Base-by-base conservation (phyloP, 768 basidiomycete species). In the Postia placenta region DNA sequence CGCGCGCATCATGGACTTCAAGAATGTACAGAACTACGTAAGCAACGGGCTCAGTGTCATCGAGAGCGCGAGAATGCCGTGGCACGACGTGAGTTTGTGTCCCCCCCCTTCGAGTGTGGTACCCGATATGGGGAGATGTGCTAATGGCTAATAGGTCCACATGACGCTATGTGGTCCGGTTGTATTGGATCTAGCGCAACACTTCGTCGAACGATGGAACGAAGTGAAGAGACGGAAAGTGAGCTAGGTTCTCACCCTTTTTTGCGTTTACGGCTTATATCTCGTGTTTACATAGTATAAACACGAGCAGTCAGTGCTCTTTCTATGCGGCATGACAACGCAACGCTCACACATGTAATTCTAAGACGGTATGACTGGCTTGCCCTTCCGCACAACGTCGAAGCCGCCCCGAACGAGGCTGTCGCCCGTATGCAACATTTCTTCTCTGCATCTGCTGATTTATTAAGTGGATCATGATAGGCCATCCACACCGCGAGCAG, bases 121-220 rank as follows among this genome's bases (percentile, higher is more conserved):
- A 4, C 4, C 12, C 5, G 22, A 27, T 37, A 36, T 44, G 50
- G 49, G 23, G 25, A 48, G 15, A 48, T 45, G 36, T 22, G 17
- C 14, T 53, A 9, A 12, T 4, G n/a, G n/a, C n/a, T n/a, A n/a
- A n/a, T 62, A 87, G 83, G 77, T 86, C 11, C 92, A 93, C 63
- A 87, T 90, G 84, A 92, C 89, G 3, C 67, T 93, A 20, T 70
- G 74, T 12, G 96, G 86, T 5, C 78, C 89, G 1, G 82, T 78
- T 14, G 93, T 96, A 4, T 73, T 98, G 48, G 96, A 99, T 60
- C 79, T 98, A 17, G 79, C 83, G 12, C 93, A 96, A 66, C 93
- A 96, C 70, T 99, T 95, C 52, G 71, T 86, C 11, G 95, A 97
- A 65, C 74, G 91, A 19, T 92, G 89, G 89, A 92, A 93, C 59